Evolutionary conservation across 2,329 filamentous ascomycete species (phyloP), one percentile per base, ranked within the genome.

Genomic region (Scopulariopsis brevicaulis): DNA sequence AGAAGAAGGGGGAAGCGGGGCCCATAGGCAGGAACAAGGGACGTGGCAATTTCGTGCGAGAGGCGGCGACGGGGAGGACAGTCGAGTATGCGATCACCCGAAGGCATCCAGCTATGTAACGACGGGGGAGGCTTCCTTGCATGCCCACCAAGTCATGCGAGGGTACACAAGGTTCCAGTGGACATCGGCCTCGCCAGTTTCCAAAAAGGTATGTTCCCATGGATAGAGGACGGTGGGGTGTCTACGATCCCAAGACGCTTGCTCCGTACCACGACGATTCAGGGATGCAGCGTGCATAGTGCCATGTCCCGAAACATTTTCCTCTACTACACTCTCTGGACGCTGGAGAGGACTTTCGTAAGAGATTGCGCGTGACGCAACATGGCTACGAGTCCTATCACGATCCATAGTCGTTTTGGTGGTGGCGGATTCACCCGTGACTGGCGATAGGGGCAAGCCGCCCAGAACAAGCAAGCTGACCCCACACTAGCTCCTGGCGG

Each of bases 71-170:
- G 51, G 43, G 11, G 24, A 53, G 51, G 15, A 53, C 24, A 22
- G 50, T 25, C 22, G 32, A 53, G 32, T 25, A 53, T 57, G 55
- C 32, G 46, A 43, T 57, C 48, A 57, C 55, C 55, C 55, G 55
- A 57, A 57, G 46, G 55, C 48, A 22, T n/a, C 55, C 55, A 46
- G 24, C 55, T 52, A 28, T 28, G 22, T 53, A 53, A 40, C 34
- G 18, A n/a, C 15, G 32, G 32, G 32, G 43, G 54, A 55, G 34
- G 18, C 46, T 50, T 46, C 20, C 54, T 46, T 25, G 22, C 37
- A 34, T 20, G 10, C 3, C 18, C 46, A 24, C 20, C n/a, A 50
- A 20, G 46, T 50, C 46, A 50, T 50, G 46, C 46, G 46, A 50
- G 20, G 46, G 46, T 6, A 24, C 20, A 50, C n/a, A 50, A 22